Base-by-base conservation (phyloP, 805 yeast species). In the Candida krabiensis region DNA sequence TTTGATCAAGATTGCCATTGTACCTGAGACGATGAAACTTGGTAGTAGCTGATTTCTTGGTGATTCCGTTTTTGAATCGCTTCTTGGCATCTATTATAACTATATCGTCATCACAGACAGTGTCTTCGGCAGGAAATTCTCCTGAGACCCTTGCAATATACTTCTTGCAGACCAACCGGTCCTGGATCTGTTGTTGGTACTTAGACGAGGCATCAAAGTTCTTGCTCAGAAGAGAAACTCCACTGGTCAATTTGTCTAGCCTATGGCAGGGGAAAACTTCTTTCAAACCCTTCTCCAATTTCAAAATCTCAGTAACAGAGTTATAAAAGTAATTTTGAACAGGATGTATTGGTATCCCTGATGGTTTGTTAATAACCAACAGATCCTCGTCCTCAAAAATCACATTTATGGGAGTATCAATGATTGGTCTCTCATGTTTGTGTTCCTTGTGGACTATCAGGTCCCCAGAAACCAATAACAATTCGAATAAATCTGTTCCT, bases 291-390 rank as follows among this genome's bases (percentile, higher is more conserved):
- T 55, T 37, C 3, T 67, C 70, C 24, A 52, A 45, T 40, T 69
- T 66, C 30, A 75, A 31, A 1, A 76, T 67, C 51, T 75, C 79
- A 2, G 70, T 65, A 18, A 76, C 47, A 0, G 73, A 59, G 52
- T 76, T 77, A 46, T 67, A 64, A 33, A 51, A 50, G 44, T 69
- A 75, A 33, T 58, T 66, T 13, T 73, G 73, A 1, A 74, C 68
- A 0, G 82, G 80, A 50, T 76, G 81, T 2, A 78, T 70, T 1
- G 81, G 79, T 2, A 75, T 58, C 0, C 80, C 81, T 2, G 70
- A 58, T 0, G 81, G 80, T 46, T 77, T 77, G 42, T 70, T 60
- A 6, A 73, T 64, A 18, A 77, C 77, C 9, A 75, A 35, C 4
- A 74, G 22, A 5, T 48, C 19, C 6, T 50, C 50, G 30, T 52